Conservation (phyloP, 2,329 filamentous ascomycete genomes). For the Microsporum audouinii region DNA sequence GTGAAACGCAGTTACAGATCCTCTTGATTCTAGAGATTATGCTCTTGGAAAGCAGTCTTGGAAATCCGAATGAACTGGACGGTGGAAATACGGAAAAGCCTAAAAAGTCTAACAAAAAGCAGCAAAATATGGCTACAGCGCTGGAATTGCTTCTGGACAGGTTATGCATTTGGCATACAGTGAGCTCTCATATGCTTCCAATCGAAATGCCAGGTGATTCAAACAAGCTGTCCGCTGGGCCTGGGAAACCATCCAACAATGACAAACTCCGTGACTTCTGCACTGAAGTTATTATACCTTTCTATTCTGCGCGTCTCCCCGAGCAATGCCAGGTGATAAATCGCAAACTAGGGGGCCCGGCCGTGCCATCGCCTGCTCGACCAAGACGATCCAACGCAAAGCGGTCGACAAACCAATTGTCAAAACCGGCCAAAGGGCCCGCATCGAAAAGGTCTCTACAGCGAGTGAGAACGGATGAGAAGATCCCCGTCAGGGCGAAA, state of each 20-base stretch:
- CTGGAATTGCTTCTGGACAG: constrained; percentile 39
- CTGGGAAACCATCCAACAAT: constrained; percentile 28
- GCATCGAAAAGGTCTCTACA: constrained; percentile 28
- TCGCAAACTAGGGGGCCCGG: constrained; percentile 37
- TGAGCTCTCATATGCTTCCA: constrained; percentile 27
- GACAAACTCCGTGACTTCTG: constrained; percentile 41
- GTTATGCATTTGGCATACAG: constrained; percentile 42
- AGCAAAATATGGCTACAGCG: constrained; percentile 25
- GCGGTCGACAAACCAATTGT: constrained; percentile 15
- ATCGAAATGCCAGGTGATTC: constrained; percentile 19
- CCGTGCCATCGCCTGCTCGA: constrained; percentile 27
- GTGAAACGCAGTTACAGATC: constrained; percentile 41
- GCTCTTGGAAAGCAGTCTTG: constrained; percentile 27
- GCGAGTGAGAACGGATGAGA: constrained; percentile 37
- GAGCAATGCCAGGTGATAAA: constrained; percentile 37
- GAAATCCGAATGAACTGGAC: background rate
- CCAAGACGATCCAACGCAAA: constrained; percentile 25
- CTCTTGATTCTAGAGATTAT: constrained; percentile 40
- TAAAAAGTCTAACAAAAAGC: constrained; percentile 12
- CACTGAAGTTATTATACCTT: constrained; percentile 40
- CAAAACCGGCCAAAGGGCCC: constrained; percentile 19
- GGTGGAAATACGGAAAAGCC: constrained; percentile 11
- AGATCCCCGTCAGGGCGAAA: constrained; percentile 22
- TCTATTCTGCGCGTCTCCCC: constrained; percentile 38
- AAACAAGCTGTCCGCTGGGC: constrained; percentile 20